Evolutionary conservation across 768 basidiomycete genomes (phyloP).

Genomic region (Mycena indigotica): DNA sequence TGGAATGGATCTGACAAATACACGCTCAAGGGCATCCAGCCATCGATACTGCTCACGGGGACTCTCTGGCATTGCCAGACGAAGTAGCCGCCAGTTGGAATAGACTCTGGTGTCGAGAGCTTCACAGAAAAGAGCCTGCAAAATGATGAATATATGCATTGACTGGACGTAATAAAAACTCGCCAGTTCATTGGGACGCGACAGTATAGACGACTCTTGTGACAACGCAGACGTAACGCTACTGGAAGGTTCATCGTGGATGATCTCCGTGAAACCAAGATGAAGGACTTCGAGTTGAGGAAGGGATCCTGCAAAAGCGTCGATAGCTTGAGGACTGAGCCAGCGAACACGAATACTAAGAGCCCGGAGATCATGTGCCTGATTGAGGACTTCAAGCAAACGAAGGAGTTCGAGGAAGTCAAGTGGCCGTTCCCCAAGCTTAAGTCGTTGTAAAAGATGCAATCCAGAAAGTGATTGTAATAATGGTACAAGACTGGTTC

Average conservation of each 20-base stretch:
- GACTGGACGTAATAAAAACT: neutral
- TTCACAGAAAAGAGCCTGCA: conserved; percentile 16
- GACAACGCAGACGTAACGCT: conserved; percentile 13
- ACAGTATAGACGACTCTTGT: conserved; percentile 4
- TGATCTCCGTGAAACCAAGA: conserved; percentile 28
- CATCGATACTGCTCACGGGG: conserved; percentile 10
- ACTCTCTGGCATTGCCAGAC: conserved; percentile 17
- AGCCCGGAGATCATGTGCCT: conserved; percentile 17
- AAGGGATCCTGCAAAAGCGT: conserved; percentile 26
- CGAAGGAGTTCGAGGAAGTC: conserved; percentile 31
- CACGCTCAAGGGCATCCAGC: conserved; percentile 13
- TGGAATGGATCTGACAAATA: conserved; percentile 17
- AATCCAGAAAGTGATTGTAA: conserved; percentile 32
- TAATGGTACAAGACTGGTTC: conserved; percentile 32
- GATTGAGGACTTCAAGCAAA: conserved; percentile 29
- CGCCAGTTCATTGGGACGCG: conserved; percentile 12
- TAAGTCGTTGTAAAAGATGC: conserved; percentile 33
- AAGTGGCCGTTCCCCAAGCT: conserved; percentile 41
- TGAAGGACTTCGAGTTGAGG: conserved; percentile 27
- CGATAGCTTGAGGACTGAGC: conserved; percentile 29
- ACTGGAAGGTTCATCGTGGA: conserved; percentile 14
- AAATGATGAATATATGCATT: too few species aligned
- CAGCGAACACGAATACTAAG: conserved; percentile 25
- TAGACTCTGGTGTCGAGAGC: conserved; percentile 1
- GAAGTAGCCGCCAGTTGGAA: conserved; percentile 10